phyloP scores from a whole-genome alignment of 2,329 filamentous ascomycete genomes.

The Xylaria sp. region DNA sequence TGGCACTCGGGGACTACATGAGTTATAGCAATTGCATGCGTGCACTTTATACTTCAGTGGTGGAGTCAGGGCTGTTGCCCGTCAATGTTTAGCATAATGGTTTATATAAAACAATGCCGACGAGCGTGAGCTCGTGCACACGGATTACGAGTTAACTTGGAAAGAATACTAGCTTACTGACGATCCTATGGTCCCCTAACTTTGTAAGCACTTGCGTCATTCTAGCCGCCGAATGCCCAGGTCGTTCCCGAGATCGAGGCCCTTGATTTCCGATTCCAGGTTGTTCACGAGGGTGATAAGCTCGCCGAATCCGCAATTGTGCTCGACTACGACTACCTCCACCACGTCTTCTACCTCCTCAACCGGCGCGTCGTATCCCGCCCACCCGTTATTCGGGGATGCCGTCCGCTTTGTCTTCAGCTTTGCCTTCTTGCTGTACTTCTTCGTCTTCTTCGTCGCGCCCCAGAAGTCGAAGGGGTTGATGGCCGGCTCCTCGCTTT shows the following conservation, averaged over 20 bases:
- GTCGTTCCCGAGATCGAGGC: conserved; percentile 13
- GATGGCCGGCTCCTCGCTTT: background rate
- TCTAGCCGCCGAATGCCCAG: background rate
- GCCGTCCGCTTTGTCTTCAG: background rate
- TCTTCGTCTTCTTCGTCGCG: background rate
- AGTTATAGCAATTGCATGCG: too few relatives aligned
- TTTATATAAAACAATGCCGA: too few relatives aligned
- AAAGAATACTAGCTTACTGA: background rate
- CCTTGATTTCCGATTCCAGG: conserved; percentile 16
- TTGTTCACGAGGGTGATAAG: conserved; percentile 4
- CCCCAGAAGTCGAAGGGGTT: conserved; percentile 19
- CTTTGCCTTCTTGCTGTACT: background rate
- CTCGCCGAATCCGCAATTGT: conserved; percentile 16
- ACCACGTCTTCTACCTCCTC: conserved; percentile 10
- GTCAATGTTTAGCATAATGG: too few relatives aligned
- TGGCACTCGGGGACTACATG: too few relatives aligned
- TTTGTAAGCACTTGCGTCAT: background rate
- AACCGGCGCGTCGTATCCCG: background rate
- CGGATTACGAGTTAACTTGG: too few relatives aligned
- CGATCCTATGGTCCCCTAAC: background rate
- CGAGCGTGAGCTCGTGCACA: too few relatives aligned
- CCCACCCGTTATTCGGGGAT: background rate
- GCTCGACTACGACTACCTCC: conserved; percentile 6
- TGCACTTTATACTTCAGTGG: too few relatives aligned
- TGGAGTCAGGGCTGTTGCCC: too few relatives aligned